Evolutionary conservation across 352 stramenopile species (phyloP), one percentile per base, ranked within the genome.

Genomic region (Phytopythium delawarense): DNA sequence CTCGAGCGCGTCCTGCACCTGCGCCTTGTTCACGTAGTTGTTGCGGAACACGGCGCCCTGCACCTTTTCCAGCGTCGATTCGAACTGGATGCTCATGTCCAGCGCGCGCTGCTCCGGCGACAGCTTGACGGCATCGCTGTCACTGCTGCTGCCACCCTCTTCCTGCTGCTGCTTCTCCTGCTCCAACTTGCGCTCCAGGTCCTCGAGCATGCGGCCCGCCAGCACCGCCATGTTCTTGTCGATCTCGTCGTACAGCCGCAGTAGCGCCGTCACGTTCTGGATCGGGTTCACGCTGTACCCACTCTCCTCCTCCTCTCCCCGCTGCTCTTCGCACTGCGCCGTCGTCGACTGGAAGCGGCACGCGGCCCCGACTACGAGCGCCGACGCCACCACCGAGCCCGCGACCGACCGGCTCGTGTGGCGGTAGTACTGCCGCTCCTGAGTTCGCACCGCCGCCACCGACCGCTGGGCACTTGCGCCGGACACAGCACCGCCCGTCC

Each of bases 171-270:
- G 49, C 45, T 69, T 60, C 37, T 79, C n/a, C 66, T 46, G 8
- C 65, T 49, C 21, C 2, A 91, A 67, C 40, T 63, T 75, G 51
- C 75, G 69, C 59, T 91, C 75, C 32, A 89, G 72, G 39, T 87
- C 68, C 34, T 89, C 78, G 21, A 90, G 70, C 76, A 91, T 86
- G 32, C 81, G 78, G 25, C 72, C 79, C n/a, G 77, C 73, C 20
- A 90, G 80, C 45, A 91, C 77, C 50, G 78, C 82, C 84, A 92
- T 92, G 71, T 92, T 92, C 67, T 87, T 76, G 72, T 92, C 84
- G 62, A 92, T 92, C 68, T 92, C 78, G 23, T 90, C 81, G 66
- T 92, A 92, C 57, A 92, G 68, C 30, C 75, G 78, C 56, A 92
- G 73, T 60, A 92, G 67, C 57, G 79, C 74, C 51, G 75, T 72